Percentiles rank a stretch among this genome's conserved stretches.
Evolutionary conservation across 2,329 filamentous ascomycete species (phyloP).

Genomic region (Ambrosiella cleistominuta): DNA sequence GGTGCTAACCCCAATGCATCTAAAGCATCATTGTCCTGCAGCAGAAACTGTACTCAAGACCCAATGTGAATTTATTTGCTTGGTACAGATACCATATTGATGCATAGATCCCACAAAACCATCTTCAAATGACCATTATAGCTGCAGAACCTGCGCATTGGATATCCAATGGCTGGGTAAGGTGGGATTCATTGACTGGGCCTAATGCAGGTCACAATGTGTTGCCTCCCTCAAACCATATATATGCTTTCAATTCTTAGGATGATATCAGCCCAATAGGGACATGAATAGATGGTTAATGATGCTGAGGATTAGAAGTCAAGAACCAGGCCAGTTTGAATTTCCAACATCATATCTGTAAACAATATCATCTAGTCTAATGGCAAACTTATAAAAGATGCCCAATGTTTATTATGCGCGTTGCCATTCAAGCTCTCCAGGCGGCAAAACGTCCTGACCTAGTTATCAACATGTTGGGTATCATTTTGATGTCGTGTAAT

Average conservation of each 20-base stretch:
- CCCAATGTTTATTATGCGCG: too few relatives aligned
- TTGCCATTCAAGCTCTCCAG: too few relatives aligned
- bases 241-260: not conserved
- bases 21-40: not conserved
- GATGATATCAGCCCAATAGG: too few relatives aligned
- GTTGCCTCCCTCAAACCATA: not conserved
- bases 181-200: not conserved
- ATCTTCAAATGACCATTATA: not conserved
- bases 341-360: too few relatives aligned
- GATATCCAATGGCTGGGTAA: not conserved
- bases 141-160: not conserved
- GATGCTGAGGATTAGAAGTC: too few relatives aligned
- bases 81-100: slow-evolving; percentile 10
- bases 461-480: too few relatives aligned
- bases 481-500: too few relatives aligned
- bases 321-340: too few relatives aligned
- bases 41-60: not conserved
- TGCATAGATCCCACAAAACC: slow-evolving; percentile 7
- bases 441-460: too few relatives aligned
- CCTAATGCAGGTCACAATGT: not conserved
- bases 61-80: slow-evolving; percentile 7
- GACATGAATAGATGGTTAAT: too few relatives aligned
- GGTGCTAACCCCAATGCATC: not conserved
- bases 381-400: too few relatives aligned
- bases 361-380: too few relatives aligned